Evolutionary conservation across 75 land plant genomes (phyloP).

Genomic region (Sequoiadendron giganteum): DNA sequence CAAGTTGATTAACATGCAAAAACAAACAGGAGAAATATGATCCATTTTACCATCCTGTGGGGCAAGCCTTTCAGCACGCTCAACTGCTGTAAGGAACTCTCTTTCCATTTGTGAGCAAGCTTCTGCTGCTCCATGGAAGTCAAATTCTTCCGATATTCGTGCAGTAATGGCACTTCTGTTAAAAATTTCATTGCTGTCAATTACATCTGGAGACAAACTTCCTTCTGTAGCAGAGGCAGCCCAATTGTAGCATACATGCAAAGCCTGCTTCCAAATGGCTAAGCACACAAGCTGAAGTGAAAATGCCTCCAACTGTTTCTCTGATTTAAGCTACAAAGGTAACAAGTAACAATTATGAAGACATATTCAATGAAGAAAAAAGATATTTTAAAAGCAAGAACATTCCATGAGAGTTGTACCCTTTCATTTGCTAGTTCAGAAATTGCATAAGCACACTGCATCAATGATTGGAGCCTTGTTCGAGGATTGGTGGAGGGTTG

Average conservation of each 20-base stretch:
- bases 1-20: slow-evolving; percentile 2
- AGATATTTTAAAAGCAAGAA: background rate
- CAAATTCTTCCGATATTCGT: slow-evolving; percentile 10
- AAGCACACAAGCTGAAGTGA: slow-evolving; percentile 86
- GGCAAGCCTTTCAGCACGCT: slow-evolving; percentile 73
- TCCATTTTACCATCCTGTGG: slow-evolving; percentile 48
- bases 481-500: slow-evolving; percentile 59
- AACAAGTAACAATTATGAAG: background rate
- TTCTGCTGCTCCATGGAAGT: slow-evolving; percentile 35
- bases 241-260: slow-evolving; percentile 75
- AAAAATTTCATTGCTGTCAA: background rate
- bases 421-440: slow-evolving; percentile 73
- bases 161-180: background rate
- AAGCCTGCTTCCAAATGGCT: slow-evolving; percentile 94
- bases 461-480: slow-evolving; percentile 75
- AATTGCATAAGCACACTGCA: slow-evolving; percentile 69
- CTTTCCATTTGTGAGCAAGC: slow-evolving; percentile 59
- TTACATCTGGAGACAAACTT: slow-evolving; percentile 28
- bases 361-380: background rate
- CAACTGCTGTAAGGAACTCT: slow-evolving; percentile 82
- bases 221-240: slow-evolving; percentile 67
- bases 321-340: slow-evolving; percentile 38
- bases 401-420: slow-evolving; percentile 32
- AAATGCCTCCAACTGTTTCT: slow-evolving; percentile 72
- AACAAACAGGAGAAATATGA: background rate